Evolutionary conservation across 2,329 filamentous ascomycete genomes (phyloP).

Genomic region (Cercospora berteroae): DNA sequence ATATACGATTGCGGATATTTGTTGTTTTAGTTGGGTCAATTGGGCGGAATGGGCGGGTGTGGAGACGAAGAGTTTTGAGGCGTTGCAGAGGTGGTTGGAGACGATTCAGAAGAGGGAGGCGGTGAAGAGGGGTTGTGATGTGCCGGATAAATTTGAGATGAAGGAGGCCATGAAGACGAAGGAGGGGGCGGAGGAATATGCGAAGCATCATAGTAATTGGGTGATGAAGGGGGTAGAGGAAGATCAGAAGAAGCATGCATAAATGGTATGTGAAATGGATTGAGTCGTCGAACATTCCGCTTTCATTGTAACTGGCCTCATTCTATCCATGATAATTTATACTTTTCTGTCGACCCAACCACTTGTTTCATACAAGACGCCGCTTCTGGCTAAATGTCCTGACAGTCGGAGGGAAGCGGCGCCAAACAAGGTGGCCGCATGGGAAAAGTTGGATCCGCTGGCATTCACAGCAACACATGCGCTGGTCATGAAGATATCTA

Average conservation of each 20-base stretch:
- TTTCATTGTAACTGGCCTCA: slow-evolving; percentile 13
- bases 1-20: slow-evolving; percentile 50
- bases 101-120: slow-evolving; percentile 36
- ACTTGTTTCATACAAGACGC: slow-evolving; percentile 14
- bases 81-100: slow-evolving; percentile 36
- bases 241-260: slow-evolving; percentile 42
- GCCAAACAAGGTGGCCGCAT: slow-evolving; percentile 12
- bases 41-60: slow-evolving; percentile 39
- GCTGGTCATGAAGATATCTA: slow-evolving; percentile 50
- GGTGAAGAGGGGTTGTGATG: slow-evolving; percentile 36
- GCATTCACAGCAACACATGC: slow-evolving; percentile 10
- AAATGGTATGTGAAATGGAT: too few species aligned
- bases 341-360: slow-evolving; percentile 3
- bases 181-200: slow-evolving; percentile 40
- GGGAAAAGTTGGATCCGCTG: neutral
- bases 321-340: slow-evolving; percentile 18
- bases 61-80: slow-evolving; percentile 29
- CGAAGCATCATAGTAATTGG: slow-evolving; percentile 36
- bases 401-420: slow-evolving; percentile 12
- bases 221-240: slow-evolving; percentile 42
- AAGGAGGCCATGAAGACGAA: slow-evolving; percentile 41
- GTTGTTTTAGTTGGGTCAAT: slow-evolving; percentile 49
- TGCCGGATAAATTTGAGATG: slow-evolving; percentile 41
- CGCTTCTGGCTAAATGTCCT: slow-evolving; percentile 15
- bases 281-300: neutral